A percentile compares a stretch with the other conserved stretches of the same genome.
Evolutionary conservation across 176 grass and related monocot genomes (phyloP).

Genomic region (Puya raimondii): DNA sequence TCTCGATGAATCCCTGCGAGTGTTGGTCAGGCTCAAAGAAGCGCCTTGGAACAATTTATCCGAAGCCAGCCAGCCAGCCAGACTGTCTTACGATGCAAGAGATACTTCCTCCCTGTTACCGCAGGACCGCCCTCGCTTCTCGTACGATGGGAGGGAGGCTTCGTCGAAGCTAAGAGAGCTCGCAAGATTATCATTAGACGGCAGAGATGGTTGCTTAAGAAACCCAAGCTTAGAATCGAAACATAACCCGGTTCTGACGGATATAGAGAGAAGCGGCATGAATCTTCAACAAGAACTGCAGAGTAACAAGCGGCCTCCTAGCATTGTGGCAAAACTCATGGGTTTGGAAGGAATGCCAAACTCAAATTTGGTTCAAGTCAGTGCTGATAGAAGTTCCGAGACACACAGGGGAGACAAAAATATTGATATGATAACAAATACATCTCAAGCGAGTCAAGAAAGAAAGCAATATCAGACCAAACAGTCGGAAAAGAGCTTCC

Average conservation of each 20-base stretch:
- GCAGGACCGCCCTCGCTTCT: slow-evolving; percentile 42
- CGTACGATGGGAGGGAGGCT: slow-evolving; percentile 55
- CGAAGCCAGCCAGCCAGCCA: slow-evolving; percentile 48
- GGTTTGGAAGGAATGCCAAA: slow-evolving; percentile 71
- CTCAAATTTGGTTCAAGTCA: slow-evolving; percentile 9
- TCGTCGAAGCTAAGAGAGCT: slow-evolving; percentile 30
- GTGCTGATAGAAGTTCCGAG: background rate
- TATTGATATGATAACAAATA: slow-evolving; percentile 2
- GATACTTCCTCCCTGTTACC: slow-evolving; percentile 18
- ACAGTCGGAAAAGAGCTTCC: slow-evolving; percentile 23
- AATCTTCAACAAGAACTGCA: slow-evolving; percentile 32
- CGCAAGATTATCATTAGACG: slow-evolving; percentile 67
- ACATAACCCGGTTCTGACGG: slow-evolving; percentile 26
- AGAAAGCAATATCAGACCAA: slow-evolving; percentile 32
- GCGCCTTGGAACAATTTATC: slow-evolving; percentile 37
- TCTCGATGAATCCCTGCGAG: slow-evolving; percentile 48
- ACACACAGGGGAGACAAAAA: background rate
- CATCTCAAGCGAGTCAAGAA: slow-evolving; percentile 24
- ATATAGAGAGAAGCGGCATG: slow-evolving; percentile 39
- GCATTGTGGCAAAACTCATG: slow-evolving; percentile 94
- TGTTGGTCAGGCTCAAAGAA: slow-evolving; percentile 60
- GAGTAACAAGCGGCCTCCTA: slow-evolving; percentile 38
- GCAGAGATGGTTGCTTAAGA: slow-evolving; percentile 48
- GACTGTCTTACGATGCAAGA: slow-evolving; percentile 48
- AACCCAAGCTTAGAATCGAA: slow-evolving; percentile 36